Base-by-base conservation (phyloP, 2,329 filamentous ascomycete genomes). In the Phaeosphaeria sp. region DNA sequence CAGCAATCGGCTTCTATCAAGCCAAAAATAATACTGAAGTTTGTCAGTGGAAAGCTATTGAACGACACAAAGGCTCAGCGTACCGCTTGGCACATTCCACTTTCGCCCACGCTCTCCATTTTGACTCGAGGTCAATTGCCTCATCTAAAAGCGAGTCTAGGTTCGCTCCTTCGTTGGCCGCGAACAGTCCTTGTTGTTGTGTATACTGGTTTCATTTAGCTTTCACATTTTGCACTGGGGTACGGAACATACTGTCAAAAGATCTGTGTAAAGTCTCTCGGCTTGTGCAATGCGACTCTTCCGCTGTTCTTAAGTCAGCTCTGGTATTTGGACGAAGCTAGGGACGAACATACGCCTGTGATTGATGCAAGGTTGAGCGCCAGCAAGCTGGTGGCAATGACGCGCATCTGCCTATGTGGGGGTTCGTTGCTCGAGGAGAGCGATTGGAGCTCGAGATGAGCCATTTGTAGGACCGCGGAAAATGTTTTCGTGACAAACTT, bases 21-120 rank as follows among this genome's bases (percentile, higher is more conserved):
- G 5, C 80, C 80, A 17, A 80, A 74, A n/a, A 82, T 81, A n/a
- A 81, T 73, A 30, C 72, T 73, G 17, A 4, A 6, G 10, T 6
- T n/a, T 21, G 36, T 69, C n/a, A 68, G 55, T 48, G 36, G 46
- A 0, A 47, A 13, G n/a, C 15, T 6, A n/a, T 25, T 13, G 1
- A 3, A 39, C 1, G 42, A 21, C 15, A 13, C 20, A 17, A 3
- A 10, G 25, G 4, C 9, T 47, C 2, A 18, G 30, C 62, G 49
- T 44, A 72, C 72, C 82, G 76, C 65, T 84, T 84, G 0, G 76
- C 77, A 47, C 81, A 83, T 67, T 85, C 83, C 7, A 84, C 77
- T 49, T 81, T 80, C 59, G 79, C 78, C 83, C 83, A 85, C 2
- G 81, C 79, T 62, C 81, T 83, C 83, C 83, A 85, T 62, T 78